phyloP scores from a whole-genome alignment of 1,139 yeast genomes.

The Lodderomyces beijingensis region DNA sequence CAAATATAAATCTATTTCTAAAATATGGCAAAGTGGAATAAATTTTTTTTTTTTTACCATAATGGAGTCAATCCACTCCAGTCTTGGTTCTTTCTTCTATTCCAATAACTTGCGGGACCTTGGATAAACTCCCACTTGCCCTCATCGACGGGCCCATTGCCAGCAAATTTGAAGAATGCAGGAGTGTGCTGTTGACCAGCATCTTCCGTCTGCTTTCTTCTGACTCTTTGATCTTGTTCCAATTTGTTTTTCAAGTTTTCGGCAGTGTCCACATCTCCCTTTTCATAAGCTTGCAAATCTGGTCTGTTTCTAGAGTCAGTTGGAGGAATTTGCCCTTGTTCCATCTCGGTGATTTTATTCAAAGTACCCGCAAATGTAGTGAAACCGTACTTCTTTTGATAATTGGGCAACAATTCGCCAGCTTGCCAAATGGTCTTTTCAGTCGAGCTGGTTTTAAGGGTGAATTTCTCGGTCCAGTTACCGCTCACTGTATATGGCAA shows the following conservation, averaged over 20 bases:
- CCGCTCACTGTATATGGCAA: conserved; percentile 52
- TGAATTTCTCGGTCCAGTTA: conserved; percentile 69
- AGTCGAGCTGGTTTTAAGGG: conserved; percentile 37
- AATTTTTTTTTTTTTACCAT: too few relatives aligned
- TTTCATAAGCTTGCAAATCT: conserved; percentile 70
- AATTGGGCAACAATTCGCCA: conserved; percentile 58
- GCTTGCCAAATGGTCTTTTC: conserved; percentile 59
- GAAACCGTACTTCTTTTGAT: conserved; percentile 73
- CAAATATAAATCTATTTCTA: too few relatives aligned
- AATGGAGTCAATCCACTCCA: conserved; percentile 54
- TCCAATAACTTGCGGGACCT: conserved; percentile 79
- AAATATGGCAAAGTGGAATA: too few relatives aligned
- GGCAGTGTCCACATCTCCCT: conserved; percentile 65
- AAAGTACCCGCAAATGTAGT: conserved; percentile 77
- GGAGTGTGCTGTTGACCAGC: conserved; percentile 48
- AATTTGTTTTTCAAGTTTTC: conserved; percentile 61
- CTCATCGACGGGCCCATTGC: conserved; percentile 34
- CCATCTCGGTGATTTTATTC: conserved; percentile 72
- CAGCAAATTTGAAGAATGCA: conserved; percentile 53
- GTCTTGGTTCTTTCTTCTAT: conserved; percentile 54
- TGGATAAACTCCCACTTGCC: conserved; percentile 57
- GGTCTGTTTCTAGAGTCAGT: conserved; percentile 91
- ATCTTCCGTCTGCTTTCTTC: conserved; percentile 60
- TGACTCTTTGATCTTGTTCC: conserved; percentile 76
- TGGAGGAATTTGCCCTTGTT: conserved; percentile 62